phyloP scores from a whole-genome alignment of 371 early-diverging fungal genomes.

The Haplosporangium sp. region DNA sequence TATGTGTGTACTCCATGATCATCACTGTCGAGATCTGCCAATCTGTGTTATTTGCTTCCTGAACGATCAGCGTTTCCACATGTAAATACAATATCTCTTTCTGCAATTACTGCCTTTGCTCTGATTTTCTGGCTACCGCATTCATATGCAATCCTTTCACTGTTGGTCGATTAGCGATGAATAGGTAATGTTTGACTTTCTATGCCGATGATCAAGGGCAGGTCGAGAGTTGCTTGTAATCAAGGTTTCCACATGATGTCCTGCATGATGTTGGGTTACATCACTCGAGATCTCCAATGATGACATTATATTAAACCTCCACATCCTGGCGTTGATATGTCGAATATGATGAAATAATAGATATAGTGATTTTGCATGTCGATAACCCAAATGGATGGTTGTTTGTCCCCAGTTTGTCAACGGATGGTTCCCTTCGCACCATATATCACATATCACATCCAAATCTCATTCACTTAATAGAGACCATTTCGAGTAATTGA shows the following conservation, averaged over 20 bases:
- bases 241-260: neutral
- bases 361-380: slow-evolving; percentile 1
- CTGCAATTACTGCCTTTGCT: too few species aligned
- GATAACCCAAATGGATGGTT: slow-evolving; percentile 16
- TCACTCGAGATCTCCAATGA: neutral
- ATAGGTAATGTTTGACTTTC: neutral
- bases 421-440: slow-evolving; percentile 24
- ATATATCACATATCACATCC: slow-evolving; percentile 8
- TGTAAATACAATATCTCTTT: neutral
- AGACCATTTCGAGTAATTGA: slow-evolving; percentile 47
- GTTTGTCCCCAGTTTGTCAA: slow-evolving; percentile 4
- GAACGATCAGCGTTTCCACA: slow-evolving; percentile 6
- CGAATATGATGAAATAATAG: neutral
- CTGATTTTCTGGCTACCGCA: too few species aligned
- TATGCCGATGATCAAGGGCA: neutral
- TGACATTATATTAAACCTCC: neutral
- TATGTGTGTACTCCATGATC: neutral
- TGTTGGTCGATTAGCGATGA: neutral
- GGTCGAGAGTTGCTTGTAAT: neutral
- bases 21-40: neutral
- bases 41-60: neutral
- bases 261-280: slow-evolving; percentile 22
- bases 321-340: neutral
- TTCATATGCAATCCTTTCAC: neutral
- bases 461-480: slow-evolving; percentile 16